These are phyloP conservation scores for Metschnikowia matae DNA, from an alignment of 805 yeast species.

Conservation along the genomic window DNA sequence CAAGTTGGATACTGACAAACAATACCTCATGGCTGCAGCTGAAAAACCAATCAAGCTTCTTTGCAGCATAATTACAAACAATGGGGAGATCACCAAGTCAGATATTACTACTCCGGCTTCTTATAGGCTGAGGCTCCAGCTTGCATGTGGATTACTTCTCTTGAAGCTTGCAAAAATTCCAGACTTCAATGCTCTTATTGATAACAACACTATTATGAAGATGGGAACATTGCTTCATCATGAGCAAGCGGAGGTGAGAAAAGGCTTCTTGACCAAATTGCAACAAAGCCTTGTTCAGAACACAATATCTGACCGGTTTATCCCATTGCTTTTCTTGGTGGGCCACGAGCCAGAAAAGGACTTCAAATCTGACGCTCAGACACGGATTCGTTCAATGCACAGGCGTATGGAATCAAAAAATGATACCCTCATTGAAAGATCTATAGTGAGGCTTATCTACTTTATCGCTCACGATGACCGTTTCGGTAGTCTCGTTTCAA, in stretches of 20 bases:
- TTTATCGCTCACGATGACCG: constrained; percentile 73
- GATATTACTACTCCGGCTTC: constrained; percentile 58
- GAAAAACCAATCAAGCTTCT: constrained; percentile 54
- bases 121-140: constrained; percentile 58
- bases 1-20: constrained; percentile 24
- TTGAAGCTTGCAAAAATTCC: constrained; percentile 61
- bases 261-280: constrained; percentile 44
- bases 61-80: constrained; percentile 61
- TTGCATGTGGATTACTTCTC: constrained; percentile 62
- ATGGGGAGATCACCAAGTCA: constrained; percentile 68
- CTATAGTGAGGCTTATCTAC: constrained; percentile 64
- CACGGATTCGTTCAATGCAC: constrained; percentile 69
- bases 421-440: constrained; percentile 57
- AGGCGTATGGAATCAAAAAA: constrained; percentile 29
- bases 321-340: constrained; percentile 64
- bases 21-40: constrained; percentile 20
- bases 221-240: constrained; percentile 65
- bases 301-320: constrained; percentile 57
- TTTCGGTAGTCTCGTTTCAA: constrained; percentile 41
- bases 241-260: constrained; percentile 54
- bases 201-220: constrained; percentile 48
- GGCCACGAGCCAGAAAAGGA: constrained; percentile 68
- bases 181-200: constrained; percentile 48
- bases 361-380: constrained; percentile 48
- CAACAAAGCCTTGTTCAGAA: constrained; percentile 49